Evolutionary conservation across 768 basidiomycete species (phyloP).

Genomic region (Gelatoporia subvermispora): DNA sequence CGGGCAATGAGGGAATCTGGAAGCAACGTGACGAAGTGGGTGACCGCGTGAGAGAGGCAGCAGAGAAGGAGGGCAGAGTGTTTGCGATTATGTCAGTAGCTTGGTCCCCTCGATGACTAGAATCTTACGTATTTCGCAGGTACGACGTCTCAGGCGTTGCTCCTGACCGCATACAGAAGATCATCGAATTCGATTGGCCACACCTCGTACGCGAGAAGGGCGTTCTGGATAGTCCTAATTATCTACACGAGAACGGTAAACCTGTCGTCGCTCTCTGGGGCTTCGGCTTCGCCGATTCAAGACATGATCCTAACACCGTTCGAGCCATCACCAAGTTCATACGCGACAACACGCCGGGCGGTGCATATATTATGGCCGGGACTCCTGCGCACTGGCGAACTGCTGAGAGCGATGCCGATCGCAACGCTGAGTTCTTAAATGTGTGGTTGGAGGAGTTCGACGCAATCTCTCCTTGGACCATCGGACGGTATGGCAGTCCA

Average conservation of each 20-base stretch:
- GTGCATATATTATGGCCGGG: constrained; percentile 71
- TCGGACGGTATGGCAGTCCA: constrained; percentile 62
- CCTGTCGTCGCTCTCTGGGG: constrained; percentile 79
- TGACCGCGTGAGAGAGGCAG: constrained; percentile 66
- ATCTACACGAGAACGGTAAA: constrained; percentile 63
- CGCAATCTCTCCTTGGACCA: constrained; percentile 79
- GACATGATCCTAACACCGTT: constrained; percentile 59
- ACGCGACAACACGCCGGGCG: constrained; percentile 60
- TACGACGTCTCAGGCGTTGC: constrained; percentile 82
- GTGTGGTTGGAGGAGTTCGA: constrained; percentile 79
- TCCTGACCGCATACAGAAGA: constrained; percentile 57
- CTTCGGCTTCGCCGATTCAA: constrained; percentile 59
- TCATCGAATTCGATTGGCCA: constrained; percentile 69
- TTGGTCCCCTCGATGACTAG: not conserved
- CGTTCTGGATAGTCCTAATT: constrained; percentile 66
- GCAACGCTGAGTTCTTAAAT: constrained; percentile 56
- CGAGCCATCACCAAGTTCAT: constrained; percentile 52
- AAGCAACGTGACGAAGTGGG: constrained; percentile 70
- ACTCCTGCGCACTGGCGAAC: constrained; percentile 74
- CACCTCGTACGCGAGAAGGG: constrained; percentile 61
- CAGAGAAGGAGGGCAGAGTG: constrained; percentile 75
- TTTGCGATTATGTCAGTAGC: constrained; percentile 75
- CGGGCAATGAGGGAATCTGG: constrained; percentile 51
- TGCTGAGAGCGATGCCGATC: constrained; percentile 63
- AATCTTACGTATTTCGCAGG: constrained; percentile 35